Base-by-base conservation (phyloP, 208 protist species). In the Leishmania amazonensis region DNA sequence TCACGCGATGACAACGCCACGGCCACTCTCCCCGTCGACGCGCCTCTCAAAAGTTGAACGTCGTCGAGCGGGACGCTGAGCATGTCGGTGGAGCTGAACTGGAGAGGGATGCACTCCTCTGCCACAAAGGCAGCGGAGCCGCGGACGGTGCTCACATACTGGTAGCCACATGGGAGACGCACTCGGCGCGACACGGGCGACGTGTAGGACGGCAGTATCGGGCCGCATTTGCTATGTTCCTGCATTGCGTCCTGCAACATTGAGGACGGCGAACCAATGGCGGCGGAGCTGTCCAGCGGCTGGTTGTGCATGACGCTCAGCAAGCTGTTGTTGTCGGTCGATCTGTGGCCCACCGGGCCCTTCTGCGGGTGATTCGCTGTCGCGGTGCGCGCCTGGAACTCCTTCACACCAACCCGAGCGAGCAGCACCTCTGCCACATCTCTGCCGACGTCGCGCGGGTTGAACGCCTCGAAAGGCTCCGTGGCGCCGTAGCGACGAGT, bases 401-500 rank as follows among this genome's bases (percentile, higher is more conserved):
- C 94, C 53, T 94, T 87, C 62, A 97, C 89, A 24, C 96, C 95
- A 53, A 97, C 79, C 8, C 91, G 85, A 35, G 87, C 90, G n/a
- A 98, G 84, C 62, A 98, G 62, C 42, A 95, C 89, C 51, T 88
- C 78, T 21, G 94, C 90, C 51, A 98, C 75, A 76, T 96, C 90
- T 28, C 60, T 62, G 54, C 95, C 96, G 21, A 98, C 93, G 75
- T 98, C 96, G 15, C 87, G 79, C 3, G 95, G 89, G 73, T 92
- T 96, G 86, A 94, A 97, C 49, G 91, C 83, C 67, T 98, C 96
- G 77, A 98, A 98, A 31, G 84, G 84, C 53, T 89, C 85, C 19
- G 91, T 96, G 28, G 88, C 87, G 13, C 96, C 96, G 87, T 98
- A 98, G 68, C 96, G 90, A 24, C 96, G 93, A 6, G 93, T 97